Evolutionary conservation across 169 alveolate species (phyloP).

Genomic region (Hepatocystis sp.): DNA sequence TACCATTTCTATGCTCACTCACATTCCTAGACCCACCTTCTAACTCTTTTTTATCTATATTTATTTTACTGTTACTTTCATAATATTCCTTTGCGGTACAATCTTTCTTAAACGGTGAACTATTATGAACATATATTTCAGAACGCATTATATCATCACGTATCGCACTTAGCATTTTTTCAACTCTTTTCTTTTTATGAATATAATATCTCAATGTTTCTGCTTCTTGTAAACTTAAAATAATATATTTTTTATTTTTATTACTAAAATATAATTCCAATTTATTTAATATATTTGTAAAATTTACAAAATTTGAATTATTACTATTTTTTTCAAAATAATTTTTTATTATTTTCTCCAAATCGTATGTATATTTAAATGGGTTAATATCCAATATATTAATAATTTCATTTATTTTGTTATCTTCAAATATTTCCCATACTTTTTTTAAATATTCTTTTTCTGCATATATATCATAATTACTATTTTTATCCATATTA

Average conservation of each 20-base stretch:
- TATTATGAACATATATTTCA: no score
- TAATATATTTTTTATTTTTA: slow-evolving; percentile 61
- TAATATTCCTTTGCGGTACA: no score
- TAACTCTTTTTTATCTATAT: no score
- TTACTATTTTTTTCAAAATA: slow-evolving; percentile 35
- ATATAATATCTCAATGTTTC: slow-evolving; percentile 71
- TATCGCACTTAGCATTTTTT: no score
- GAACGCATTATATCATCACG: no score
- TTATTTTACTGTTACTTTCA: no score
- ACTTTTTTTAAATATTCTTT: slow-evolving; percentile 47
- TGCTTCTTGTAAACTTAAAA: slow-evolving; percentile 73
- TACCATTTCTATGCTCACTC: no score
- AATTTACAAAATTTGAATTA: slow-evolving; percentile 11
- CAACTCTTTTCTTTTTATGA: slow-evolving; percentile 23
- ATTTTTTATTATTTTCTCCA: slow-evolving; percentile 32
- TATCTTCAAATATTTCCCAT: slow-evolving; percentile 49
- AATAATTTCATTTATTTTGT: slow-evolving; percentile 46
- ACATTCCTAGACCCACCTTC: no score
- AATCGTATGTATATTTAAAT: slow-evolving; percentile 62
- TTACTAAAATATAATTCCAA: slow-evolving; percentile 67
- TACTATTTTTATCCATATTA: slow-evolving; percentile 16
- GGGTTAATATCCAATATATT: slow-evolving; percentile 67
- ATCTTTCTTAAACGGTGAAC: no score
- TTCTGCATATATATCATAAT: slow-evolving; percentile 67
- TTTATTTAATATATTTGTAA: slow-evolving; percentile 20